Evolutionary conservation across 352 stramenopile genomes (phyloP).

Genomic region (Thalassiosira livingstoniorum): DNA sequence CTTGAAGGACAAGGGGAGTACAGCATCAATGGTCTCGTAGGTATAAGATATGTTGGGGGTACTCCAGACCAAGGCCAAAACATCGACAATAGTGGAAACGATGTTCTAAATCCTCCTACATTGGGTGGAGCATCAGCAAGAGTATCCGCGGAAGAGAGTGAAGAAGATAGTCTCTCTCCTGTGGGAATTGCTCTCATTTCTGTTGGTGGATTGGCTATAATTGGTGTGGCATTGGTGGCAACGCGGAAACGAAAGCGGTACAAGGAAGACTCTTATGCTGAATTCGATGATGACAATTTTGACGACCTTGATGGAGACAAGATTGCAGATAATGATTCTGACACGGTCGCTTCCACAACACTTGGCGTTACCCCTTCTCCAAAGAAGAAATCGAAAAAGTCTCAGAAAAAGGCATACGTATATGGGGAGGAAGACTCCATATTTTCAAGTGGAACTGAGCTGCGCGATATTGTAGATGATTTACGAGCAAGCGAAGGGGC

Average conservation of each 20-base stretch:
- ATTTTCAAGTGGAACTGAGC: not conserved
- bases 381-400: not conserved
- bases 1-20: conserved; percentile 15
- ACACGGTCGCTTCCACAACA: not conserved
- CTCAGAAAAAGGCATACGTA: not conserved
- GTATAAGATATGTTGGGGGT: conserved; percentile 32
- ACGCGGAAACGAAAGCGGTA: not conserved
- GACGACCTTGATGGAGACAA: conserved; percentile 4
- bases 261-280: not conserved
- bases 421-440: conserved; percentile 3
- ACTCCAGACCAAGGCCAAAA: conserved; percentile 14
- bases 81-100: conserved; percentile 20
- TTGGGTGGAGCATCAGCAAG: not conserved
- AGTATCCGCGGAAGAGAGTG: not conserved
- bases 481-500: not conserved
- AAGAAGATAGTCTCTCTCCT: not conserved
- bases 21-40: conserved; percentile 18
- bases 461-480: conserved; percentile 1
- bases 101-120: not conserved
- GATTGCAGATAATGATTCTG: not conserved
- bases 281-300: not conserved
- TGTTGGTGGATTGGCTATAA: not conserved
- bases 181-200: conserved; percentile 5
- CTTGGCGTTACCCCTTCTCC: not conserved
- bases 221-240: not conserved